Percentiles rank a stretch among this genome's conserved stretches.
Evolutionary conservation across 2,329 filamentous ascomycete species (phyloP).

Genomic region (Trichophyton simii): DNA sequence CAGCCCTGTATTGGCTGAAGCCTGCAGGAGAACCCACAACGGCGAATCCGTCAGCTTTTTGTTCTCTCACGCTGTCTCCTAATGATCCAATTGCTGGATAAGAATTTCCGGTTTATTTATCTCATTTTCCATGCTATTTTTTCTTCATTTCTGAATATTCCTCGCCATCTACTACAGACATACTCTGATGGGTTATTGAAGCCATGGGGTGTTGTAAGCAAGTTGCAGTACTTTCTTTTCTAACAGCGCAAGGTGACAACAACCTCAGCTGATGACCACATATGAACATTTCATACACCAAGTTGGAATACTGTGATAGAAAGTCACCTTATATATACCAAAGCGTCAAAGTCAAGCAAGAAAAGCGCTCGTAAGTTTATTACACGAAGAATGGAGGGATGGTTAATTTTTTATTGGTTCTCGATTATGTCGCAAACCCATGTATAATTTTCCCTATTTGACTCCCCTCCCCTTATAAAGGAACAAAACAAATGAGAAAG

Average conservation of each 20-base stretch:
- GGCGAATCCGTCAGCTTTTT: constrained; percentile 41
- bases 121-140: neutral
- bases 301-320: neutral
- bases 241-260: neutral
- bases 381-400: neutral
- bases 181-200: neutral
- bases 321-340: neutral
- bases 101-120: neutral
- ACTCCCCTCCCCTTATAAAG: constrained; percentile 5
- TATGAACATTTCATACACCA: neutral
- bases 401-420: neutral
- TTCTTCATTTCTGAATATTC: neutral
- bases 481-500: constrained; percentile 5
- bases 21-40: constrained; percentile 39
- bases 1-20: constrained; percentile 54
- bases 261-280: no score
- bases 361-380: neutral
- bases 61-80: constrained; percentile 37
- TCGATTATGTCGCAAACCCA: constrained; percentile 4
- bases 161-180: neutral
- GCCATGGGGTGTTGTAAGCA: neutral
- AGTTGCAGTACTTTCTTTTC: neutral
- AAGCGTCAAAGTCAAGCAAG: neutral
- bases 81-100: constrained; percentile 7
- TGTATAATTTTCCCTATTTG: constrained; percentile 5